A percentile compares a stretch with the other conserved stretches of the same genome.
Conservation (phyloP, 108 stramenopile species). For the Stephanodiscus triporus region DNA sequence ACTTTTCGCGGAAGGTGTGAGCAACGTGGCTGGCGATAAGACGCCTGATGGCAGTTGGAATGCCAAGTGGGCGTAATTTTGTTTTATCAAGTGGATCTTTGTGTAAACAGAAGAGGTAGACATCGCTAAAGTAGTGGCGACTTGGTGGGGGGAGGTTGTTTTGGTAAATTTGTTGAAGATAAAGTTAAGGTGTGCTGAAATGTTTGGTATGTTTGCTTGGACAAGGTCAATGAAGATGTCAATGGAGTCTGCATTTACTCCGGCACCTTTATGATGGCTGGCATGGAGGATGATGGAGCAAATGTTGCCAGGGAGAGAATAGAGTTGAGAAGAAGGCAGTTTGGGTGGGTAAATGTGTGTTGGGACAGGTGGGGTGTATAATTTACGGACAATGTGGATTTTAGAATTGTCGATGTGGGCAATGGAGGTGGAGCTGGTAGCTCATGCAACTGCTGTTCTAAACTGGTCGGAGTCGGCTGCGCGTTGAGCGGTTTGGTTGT, state of each 20-base stretch:
- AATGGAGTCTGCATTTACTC: constrained; percentile 7
- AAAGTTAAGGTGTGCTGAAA: neutral
- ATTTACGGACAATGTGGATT: neutral
- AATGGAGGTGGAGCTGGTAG: neutral
- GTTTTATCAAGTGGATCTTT: too few species aligned
- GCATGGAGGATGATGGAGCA: constrained; percentile 6
- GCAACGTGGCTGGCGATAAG: too few species aligned
- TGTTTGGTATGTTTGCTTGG: neutral
- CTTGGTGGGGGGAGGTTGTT: neutral
- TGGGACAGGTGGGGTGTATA: neutral
- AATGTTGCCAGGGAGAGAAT: constrained; percentile 17
- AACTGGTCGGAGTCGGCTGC: constrained; percentile 39
- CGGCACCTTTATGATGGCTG: constrained; percentile 7
- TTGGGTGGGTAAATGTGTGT: too few species aligned
- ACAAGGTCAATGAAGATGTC: constrained; percentile 15
- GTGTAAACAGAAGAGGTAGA: constrained; percentile 35
- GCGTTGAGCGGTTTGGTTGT: constrained; percentile 14
- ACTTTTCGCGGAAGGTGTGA: too few species aligned
- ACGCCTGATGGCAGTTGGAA: too few species aligned
- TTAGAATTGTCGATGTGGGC: constrained; percentile 18
- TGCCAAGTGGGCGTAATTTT: too few species aligned
- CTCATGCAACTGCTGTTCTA: constrained; percentile 19
- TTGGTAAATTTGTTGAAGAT: constrained; percentile 16
- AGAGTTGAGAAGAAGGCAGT: neutral
- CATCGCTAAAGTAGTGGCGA: constrained; percentile 7